Evolutionary conservation across 164 flowering plant genomes (phyloP), one percentile per base, ranked within the genome.

Genomic region (Brasenia schreberi): DNA sequence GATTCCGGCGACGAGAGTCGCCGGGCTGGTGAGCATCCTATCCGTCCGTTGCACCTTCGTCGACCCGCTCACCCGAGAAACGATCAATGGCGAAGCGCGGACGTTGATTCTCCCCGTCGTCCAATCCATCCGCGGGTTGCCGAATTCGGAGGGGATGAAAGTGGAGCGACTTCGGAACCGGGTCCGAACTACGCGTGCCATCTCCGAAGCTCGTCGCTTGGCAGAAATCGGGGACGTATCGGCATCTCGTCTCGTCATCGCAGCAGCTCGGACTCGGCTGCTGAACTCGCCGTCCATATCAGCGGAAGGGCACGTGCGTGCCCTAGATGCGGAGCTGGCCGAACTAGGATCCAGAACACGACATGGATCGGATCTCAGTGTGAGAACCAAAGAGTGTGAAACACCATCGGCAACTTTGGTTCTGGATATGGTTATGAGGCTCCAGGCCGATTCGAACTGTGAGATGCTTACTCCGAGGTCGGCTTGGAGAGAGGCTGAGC

Each of bases 121-220:
- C 56, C 12, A 49, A 49, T 49, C 56, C 56, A 14, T 49, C 56
- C 56, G 56, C 56, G 56, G 56, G 56, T 49, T 49, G 9, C 56
- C 56, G 56, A 49, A 49, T 14, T 49, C 56, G 56, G 56, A 9
- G 12, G 56, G 56, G 56, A 49, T 49, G 56, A 79, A 73, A 73
- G 77, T 83, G 77, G 86, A 87, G 66, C 84, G 88, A 81, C 73
- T 94, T 61, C 79, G 95, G 33, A 81, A 75, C 65, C 61, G 75
- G 3, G 88, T 87, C 75, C 64, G 92, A 0, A 67, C 81, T 0
- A 83, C 86, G 0, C 81, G 91, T 1, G 97, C 98, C 0, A 59
- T 87, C 5, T 93, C 92, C 5, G 98, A 94, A 85, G 75, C 93
- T 0, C 67, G 97, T 68, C 72, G 86, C 19, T 65, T 85, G 14